Percentiles rank a stretch among this genome's conserved stretches.
Evolutionary conservation across 2,329 filamentous ascomycete species (phyloP).

Genomic region (Stagonosporopsis cucurbitacearum): DNA sequence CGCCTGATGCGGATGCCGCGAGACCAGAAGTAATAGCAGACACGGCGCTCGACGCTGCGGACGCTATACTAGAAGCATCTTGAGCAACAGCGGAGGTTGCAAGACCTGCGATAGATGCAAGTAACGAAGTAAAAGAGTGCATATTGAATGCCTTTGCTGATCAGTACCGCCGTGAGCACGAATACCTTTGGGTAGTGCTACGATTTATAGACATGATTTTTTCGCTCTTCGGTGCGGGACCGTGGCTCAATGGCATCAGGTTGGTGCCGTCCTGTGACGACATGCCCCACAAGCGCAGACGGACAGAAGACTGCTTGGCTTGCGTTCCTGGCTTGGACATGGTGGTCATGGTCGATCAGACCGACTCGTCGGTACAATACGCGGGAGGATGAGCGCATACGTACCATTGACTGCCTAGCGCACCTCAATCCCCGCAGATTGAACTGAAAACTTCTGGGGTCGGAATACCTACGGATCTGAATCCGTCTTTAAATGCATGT

Average conservation of each 20-base stretch:
- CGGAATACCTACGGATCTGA: background rate
- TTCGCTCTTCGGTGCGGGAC: background rate
- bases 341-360: background rate
- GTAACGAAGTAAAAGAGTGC: background rate
- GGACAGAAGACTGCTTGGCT: background rate
- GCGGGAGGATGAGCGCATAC: slow-evolving; percentile 2
- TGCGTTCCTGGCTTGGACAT: background rate
- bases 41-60: background rate
- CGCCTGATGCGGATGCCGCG: background rate
- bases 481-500: background rate
- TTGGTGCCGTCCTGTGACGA: slow-evolving; percentile 2
- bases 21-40: background rate
- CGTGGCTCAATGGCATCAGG: background rate
- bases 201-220: background rate
- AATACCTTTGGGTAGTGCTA: background rate
- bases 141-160: background rate
- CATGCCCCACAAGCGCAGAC: slow-evolving; percentile 9
- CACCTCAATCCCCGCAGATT: background rate
- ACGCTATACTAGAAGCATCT: background rate
- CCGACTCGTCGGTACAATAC: slow-evolving; percentile 3
- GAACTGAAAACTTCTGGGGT: background rate
- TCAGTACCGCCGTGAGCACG: background rate
- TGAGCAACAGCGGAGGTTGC: background rate
- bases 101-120: background rate
- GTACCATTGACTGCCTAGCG: background rate